phyloP scores from a whole-genome alignment of 257 asterid genomes.

The Orobanche coerulescens region DNA sequence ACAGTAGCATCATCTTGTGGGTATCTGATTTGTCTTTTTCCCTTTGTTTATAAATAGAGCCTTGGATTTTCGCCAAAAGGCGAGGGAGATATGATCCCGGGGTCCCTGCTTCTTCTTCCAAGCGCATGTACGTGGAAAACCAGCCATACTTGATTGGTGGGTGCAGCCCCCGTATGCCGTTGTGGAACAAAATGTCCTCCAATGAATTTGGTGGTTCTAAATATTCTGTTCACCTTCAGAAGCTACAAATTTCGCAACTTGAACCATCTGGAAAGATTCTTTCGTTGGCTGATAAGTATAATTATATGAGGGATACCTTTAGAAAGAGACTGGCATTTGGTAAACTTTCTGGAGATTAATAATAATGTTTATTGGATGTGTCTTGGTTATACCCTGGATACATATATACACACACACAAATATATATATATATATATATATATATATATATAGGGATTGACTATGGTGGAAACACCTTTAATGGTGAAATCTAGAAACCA shows the following conservation, averaged over 20 bases:
- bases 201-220: conserved; percentile 36
- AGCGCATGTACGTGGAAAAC: conserved; percentile 86
- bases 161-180: conserved; percentile 55
- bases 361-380: conserved; percentile 18
- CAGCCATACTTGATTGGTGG: conserved; percentile 88
- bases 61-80: conserved; percentile 52
- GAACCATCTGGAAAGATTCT: conserved; percentile 53
- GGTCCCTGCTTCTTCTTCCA: conserved; percentile 63
- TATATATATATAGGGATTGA: too few relatives aligned
- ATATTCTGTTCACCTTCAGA: conserved; percentile 44
- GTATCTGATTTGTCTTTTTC: conserved; percentile 33
- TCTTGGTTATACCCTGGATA: background rate
- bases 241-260: conserved; percentile 46
- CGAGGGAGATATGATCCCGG: conserved; percentile 71
- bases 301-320: conserved; percentile 66
- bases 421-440: too few relatives aligned
- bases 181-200: conserved; percentile 43
- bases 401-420: too few relatives aligned
- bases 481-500: too few relatives aligned
- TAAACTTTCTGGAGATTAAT: conserved; percentile 30
- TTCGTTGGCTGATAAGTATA: conserved; percentile 85
- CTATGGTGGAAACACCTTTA: too few relatives aligned
- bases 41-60: conserved; percentile 42
- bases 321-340: conserved; percentile 80
- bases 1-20: conserved; percentile 13